These are phyloP conservation scores for Leccinum olivaceoglutinosum DNA, from an alignment of 1,284 basidiomycete species.

Conservation along the genomic window DNA sequence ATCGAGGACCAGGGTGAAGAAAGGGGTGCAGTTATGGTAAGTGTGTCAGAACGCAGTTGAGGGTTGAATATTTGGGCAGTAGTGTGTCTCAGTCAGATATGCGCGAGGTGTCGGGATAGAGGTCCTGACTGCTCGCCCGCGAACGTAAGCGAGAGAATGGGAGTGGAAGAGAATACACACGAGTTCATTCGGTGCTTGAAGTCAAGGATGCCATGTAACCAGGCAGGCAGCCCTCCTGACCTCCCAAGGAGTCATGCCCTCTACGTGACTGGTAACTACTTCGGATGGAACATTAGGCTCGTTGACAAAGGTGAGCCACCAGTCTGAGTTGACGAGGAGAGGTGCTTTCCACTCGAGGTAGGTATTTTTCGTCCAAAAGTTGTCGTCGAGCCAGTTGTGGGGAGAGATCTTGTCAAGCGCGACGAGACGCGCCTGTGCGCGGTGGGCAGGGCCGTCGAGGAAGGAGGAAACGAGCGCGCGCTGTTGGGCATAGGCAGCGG, in stretches of 20 bases:
- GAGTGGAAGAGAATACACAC: conserved; percentile 34
- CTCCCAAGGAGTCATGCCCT: conserved; percentile 76
- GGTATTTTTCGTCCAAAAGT: conserved; percentile 86
- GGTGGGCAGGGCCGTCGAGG: conserved; percentile 21
- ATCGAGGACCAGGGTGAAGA: no score
- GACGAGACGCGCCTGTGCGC: conserved; percentile 70
- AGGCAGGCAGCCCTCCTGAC: conserved; percentile 85
- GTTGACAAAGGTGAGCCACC: conserved; percentile 89
- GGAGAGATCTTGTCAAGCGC: conserved; percentile 81
- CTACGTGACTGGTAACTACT: conserved; percentile 31
- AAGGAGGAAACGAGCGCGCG: conserved; percentile 20
- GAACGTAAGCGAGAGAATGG: conserved; percentile 2
- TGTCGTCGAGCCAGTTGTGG: conserved; percentile 94
- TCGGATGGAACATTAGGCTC: conserved; percentile 48
- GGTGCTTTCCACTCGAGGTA: conserved; percentile 91
- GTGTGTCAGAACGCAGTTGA: no score
- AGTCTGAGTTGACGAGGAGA: conserved; percentile 89
- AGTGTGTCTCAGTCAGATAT: conserved; percentile 57
- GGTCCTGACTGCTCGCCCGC: conserved; percentile 40
- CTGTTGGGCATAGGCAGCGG: conserved; percentile 30
- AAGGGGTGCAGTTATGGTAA: no score
- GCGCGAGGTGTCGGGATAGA: conserved; percentile 53
- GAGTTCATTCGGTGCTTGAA: conserved; percentile 71
- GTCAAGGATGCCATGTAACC: conserved; percentile 64
- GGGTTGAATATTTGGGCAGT: conserved; percentile 68